A percentile compares a stretch with the other conserved stretches of the same genome.
These are phyloP conservation scores for Fusarium buxicola DNA, from an alignment of 2,329 filamentous ascomycete genomes.

Conservation along the genomic window DNA sequence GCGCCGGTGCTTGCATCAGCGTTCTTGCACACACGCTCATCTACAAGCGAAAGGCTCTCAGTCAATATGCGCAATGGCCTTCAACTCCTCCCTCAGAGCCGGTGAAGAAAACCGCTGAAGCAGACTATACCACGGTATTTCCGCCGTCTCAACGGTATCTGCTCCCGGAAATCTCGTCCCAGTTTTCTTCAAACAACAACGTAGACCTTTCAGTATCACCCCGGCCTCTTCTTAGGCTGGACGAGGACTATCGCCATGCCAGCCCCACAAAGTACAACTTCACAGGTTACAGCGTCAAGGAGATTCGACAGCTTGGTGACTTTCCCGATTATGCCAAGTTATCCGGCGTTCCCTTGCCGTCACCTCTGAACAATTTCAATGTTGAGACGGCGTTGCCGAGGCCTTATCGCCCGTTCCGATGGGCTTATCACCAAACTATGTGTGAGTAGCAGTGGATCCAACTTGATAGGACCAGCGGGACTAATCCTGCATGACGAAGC, in stretches of 20 bases:
- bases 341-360: conserved; percentile 78
- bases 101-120: conserved; percentile 23
- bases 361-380: conserved; percentile 72
- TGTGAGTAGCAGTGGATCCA: conserved; percentile 60
- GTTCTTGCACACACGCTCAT: conserved; percentile 33
- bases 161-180: conserved; percentile 23
- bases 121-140: conserved; percentile 44
- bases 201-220: conserved; percentile 26
- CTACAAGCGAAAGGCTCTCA: conserved; percentile 35
- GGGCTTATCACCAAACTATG: conserved; percentile 93
- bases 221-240: conserved; percentile 47
- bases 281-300: conserved; percentile 76
- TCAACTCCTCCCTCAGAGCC: conserved; percentile 28
- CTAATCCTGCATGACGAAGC: conserved; percentile 62
- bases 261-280: conserved; percentile 63
- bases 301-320: conserved; percentile 76
- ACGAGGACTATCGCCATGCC: conserved; percentile 51
- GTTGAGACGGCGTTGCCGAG: conserved; percentile 75
- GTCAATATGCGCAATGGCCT: conserved; percentile 16
- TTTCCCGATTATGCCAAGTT: conserved; percentile 84
- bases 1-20: conserved; percentile 23
- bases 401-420: conserved; percentile 84
- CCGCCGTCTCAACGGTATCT: conserved; percentile 43
- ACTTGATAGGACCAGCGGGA: not conserved
- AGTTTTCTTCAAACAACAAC: not conserved